Evolutionary conservation across 257 asterid species (phyloP).

Genomic region (Misopates orontium): DNA sequence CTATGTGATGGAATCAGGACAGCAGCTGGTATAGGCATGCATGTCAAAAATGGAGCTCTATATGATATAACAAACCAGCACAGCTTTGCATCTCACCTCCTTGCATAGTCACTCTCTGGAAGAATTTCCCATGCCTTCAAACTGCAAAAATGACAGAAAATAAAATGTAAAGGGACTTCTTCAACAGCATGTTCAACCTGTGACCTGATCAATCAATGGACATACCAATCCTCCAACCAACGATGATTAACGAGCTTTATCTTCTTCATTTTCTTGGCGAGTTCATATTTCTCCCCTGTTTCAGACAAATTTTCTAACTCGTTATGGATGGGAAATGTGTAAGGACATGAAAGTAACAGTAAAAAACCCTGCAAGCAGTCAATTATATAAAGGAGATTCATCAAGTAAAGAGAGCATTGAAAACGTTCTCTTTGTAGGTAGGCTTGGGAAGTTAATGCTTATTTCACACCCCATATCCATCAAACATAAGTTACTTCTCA

Average conservation of each 20-base stretch:
- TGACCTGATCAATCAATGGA: conserved; percentile 20
- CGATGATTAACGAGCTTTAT: conserved; percentile 86
- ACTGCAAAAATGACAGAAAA: neutral
- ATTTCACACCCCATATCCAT: neutral
- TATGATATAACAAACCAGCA: conserved; percentile 5
- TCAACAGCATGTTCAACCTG: conserved; percentile 1
- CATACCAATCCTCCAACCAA: conserved; percentile 93
- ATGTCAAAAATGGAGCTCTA: conserved; percentile 6
- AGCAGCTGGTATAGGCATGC: neutral
- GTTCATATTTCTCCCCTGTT: conserved; percentile 84
- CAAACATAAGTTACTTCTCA: neutral
- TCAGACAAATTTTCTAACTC: conserved; percentile 18
- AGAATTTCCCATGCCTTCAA: conserved; percentile 89
- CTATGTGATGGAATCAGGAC: neutral
- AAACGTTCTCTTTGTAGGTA: neutral
- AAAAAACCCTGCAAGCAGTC: conserved; percentile 7
- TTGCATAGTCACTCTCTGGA: conserved; percentile 71
- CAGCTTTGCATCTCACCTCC: conserved; percentile 51
- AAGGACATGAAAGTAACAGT: conserved; percentile 11
- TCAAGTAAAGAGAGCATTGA: neutral
- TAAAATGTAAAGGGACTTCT: neutral
- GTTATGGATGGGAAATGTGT: neutral
- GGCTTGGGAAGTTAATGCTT: neutral
- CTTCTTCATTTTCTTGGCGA: conserved; percentile 66
- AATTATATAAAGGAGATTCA: conserved; percentile 12